Percentiles rank a stretch among this genome's conserved stretches.
phyloP scores from a whole-genome alignment of 129 eudicot genomes.

The Kitagawia praeruptora region DNA sequence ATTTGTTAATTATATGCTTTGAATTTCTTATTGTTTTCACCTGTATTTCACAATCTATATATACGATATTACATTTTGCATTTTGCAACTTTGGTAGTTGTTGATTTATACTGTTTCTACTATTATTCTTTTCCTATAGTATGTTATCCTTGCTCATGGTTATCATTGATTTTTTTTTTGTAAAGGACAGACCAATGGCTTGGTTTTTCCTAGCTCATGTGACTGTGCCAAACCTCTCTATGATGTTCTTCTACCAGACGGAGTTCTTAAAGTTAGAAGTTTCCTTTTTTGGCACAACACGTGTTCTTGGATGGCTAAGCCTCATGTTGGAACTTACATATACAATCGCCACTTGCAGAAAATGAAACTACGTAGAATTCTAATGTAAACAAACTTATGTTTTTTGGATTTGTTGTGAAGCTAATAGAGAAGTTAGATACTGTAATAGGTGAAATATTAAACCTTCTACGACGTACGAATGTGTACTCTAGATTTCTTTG shows the following conservation, averaged over 20 bases:
- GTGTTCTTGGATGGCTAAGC: constrained; percentile 91
- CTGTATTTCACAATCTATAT: background rate
- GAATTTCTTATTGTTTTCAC: background rate
- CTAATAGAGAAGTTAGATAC: no score
- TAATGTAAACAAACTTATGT: constrained; percentile 45
- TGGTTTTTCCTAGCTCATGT: constrained; percentile 94
- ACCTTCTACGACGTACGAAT: no score
- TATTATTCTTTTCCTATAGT: background rate
- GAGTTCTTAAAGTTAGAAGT: constrained; percentile 74
- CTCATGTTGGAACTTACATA: constrained; percentile 78
- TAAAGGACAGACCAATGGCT: constrained; percentile 76
- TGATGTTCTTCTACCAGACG: constrained; percentile 94
- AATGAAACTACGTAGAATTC: constrained; percentile 64
- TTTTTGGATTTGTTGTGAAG: no score
- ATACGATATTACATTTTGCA: background rate
- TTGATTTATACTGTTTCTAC: background rate
- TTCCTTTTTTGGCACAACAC: constrained; percentile 78
- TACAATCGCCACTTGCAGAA: constrained; percentile 83
- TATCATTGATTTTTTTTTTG: constrained; percentile 18
- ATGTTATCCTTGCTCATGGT: background rate
- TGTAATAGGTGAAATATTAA: no score
- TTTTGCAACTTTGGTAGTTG: background rate
- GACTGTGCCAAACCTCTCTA: constrained; percentile 72
- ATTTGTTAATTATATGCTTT: background rate
- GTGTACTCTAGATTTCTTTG: no score